Percentiles rank a stretch among this genome's conserved stretches.
These are phyloP conservation scores for Hura crepitans DNA, from an alignment of 441 rosid species.

Conservation along the genomic window DNA sequence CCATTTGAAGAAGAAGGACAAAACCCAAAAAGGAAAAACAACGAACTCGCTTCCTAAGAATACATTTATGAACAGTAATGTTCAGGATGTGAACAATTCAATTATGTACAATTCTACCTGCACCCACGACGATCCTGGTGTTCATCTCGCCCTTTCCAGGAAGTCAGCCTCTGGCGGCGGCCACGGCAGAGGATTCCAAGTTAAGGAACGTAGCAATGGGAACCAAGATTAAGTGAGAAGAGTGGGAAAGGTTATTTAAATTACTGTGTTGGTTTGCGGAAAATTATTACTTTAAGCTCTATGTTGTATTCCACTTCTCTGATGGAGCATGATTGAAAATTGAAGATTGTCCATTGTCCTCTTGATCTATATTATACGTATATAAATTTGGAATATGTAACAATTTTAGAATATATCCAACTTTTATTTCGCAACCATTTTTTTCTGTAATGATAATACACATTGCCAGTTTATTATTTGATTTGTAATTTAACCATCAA, in stretches of 20 bases:
- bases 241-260: neutral
- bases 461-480: no score
- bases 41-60: conserved; percentile 32
- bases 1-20: conserved; percentile 30
- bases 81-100: conserved; percentile 75
- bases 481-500: no score
- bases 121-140: conserved; percentile 75
- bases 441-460: no score
- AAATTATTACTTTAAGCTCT: neutral
- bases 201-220: conserved; percentile 42
- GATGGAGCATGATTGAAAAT: no score
- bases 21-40: conserved; percentile 25
- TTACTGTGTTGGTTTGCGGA: neutral
- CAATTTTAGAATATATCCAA: no score
- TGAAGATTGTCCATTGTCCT: no score
- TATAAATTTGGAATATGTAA: no score
- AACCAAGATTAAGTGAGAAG: conserved; percentile 19
- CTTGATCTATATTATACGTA: no score
- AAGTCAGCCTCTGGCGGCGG: neutral
- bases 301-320: no score
- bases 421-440: no score
- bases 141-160: conserved; percentile 43
- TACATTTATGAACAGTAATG: conserved; percentile 66
- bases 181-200: neutral
- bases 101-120: conserved; percentile 54